Percentiles rank a stretch among this genome's conserved stretches.
Evolutionary conservation across 2,329 filamentous ascomycete genomes (phyloP).

Genomic region (Pyrenophora teres): DNA sequence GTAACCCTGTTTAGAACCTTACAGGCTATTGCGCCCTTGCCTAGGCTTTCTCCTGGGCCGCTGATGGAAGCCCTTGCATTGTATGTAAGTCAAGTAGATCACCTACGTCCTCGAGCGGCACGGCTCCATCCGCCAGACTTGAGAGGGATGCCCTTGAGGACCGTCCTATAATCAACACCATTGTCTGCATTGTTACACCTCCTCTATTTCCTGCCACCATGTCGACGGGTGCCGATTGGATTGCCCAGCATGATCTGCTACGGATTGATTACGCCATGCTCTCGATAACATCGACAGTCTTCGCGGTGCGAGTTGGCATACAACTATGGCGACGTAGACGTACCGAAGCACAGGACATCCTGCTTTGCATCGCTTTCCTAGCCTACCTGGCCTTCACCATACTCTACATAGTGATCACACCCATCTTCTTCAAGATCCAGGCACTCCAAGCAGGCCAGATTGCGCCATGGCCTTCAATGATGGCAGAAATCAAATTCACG

Average conservation of each 20-base stretch:
- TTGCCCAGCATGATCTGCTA: slow-evolving; percentile 16
- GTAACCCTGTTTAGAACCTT: neutral
- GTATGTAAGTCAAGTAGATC: neutral
- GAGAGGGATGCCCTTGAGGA: neutral
- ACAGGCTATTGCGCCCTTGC: slow-evolving; percentile 1
- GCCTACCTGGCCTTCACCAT: slow-evolving; percentile 34
- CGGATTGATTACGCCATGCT: slow-evolving; percentile 23
- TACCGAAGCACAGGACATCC: slow-evolving; percentile 17
- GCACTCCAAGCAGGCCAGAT: slow-evolving; percentile 27
- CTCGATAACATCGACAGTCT: slow-evolving; percentile 23
- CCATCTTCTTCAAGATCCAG: slow-evolving; percentile 40
- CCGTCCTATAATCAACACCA: neutral
- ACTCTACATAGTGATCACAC: slow-evolving; percentile 46
- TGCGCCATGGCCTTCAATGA: slow-evolving; percentile 34
- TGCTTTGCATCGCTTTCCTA: slow-evolving; percentile 34
- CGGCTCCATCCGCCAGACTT: neutral
- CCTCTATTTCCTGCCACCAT: slow-evolving; percentile 9
- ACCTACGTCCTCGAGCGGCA: neutral
- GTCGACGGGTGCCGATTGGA: slow-evolving; percentile 22
- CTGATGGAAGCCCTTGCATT: no score
- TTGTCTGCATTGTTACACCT: neutral
- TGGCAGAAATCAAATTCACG: slow-evolving; percentile 37
- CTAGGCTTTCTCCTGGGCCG: neutral
- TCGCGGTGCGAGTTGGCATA: slow-evolving; percentile 15
- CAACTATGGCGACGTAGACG: slow-evolving; percentile 18